phyloP scores from a whole-genome alignment of 225 moss, liverwort and hornwort genomes.

The Antitrichia curtipendula region DNA sequence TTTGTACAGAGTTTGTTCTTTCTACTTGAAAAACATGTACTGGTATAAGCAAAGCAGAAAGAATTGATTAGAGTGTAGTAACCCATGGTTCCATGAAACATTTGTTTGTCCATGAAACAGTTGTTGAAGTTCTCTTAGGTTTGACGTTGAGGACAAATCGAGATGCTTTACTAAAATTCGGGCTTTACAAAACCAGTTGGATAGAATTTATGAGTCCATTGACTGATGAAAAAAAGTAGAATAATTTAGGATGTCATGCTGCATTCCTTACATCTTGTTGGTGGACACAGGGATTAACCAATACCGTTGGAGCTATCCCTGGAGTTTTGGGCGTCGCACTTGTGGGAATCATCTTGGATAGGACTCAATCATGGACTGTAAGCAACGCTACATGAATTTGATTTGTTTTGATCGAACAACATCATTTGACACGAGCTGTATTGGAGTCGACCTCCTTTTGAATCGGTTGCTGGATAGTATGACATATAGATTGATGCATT shows the following conservation, averaged over 20 bases:
- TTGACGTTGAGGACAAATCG: background rate
- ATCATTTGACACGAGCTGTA: background rate
- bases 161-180: background rate
- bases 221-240: background rate
- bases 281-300: conserved; percentile 73
- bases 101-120: background rate
- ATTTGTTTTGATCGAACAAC: background rate
- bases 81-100: background rate
- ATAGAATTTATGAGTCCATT: background rate
- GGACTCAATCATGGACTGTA: conserved; percentile 89
- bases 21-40: background rate
- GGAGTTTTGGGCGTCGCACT: conserved; percentile 84
- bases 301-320: conserved; percentile 75
- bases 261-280: background rate
- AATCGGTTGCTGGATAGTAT: background rate
- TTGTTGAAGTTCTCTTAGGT: background rate
- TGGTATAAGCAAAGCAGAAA: background rate
- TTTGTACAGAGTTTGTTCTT: background rate
- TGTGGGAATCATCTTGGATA: conserved; percentile 74
- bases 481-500: background rate
- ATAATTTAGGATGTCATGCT: background rate
- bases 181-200: background rate
- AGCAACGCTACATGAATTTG: background rate
- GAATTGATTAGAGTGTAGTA: background rate
- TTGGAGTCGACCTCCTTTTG: background rate